These are phyloP conservation scores for Gliomastix tumulicola DNA, from an alignment of 2,329 filamentous ascomycete species.

Conservation along the genomic window DNA sequence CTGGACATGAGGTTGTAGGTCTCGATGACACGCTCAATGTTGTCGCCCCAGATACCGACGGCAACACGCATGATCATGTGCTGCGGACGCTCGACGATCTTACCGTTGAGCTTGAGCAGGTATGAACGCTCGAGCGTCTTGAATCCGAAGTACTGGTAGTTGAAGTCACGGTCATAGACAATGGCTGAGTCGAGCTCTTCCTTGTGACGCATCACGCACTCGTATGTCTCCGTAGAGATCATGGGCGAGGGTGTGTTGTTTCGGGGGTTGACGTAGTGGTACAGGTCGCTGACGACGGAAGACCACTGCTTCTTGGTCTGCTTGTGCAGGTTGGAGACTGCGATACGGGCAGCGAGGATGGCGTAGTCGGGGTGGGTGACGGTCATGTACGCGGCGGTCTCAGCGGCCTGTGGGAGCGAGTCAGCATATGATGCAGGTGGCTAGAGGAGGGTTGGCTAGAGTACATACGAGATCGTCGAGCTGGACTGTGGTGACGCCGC, in stretches of 20 bases:
- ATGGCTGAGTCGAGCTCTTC: conserved; percentile 98
- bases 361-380: conserved; percentile 99
- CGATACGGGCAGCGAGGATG: conserved; percentile 95
- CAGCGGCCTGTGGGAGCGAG: conserved; percentile 67
- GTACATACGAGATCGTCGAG: conserved; percentile 88
- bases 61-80: conserved; percentile 99
- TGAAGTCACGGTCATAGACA: conserved; percentile 98
- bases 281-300: conserved; percentile 86
- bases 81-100: conserved; percentile 94
- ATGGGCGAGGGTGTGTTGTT: conserved; percentile 80
- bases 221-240: conserved; percentile 88
- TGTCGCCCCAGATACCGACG: conserved; percentile 91
- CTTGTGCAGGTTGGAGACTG: conserved; percentile 99
- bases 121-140: conserved; percentile 98
- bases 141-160: conserved; percentile 99
- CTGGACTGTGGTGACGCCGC: conserved; percentile 93
- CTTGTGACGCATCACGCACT: conserved; percentile 90
- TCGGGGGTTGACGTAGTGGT: conserved; percentile 93
- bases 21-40: conserved; percentile 91
- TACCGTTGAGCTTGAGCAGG: conserved; percentile 88
- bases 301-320: conserved; percentile 99
- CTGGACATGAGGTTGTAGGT: conserved; percentile 99
- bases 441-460: conserved; percentile 34
- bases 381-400: conserved; percentile 99
- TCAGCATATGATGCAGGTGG: conserved; percentile 34